These are phyloP conservation scores for Dothistroma septosporum DNA, from an alignment of 2,329 filamentous ascomycete genomes.

Conservation along the genomic window DNA sequence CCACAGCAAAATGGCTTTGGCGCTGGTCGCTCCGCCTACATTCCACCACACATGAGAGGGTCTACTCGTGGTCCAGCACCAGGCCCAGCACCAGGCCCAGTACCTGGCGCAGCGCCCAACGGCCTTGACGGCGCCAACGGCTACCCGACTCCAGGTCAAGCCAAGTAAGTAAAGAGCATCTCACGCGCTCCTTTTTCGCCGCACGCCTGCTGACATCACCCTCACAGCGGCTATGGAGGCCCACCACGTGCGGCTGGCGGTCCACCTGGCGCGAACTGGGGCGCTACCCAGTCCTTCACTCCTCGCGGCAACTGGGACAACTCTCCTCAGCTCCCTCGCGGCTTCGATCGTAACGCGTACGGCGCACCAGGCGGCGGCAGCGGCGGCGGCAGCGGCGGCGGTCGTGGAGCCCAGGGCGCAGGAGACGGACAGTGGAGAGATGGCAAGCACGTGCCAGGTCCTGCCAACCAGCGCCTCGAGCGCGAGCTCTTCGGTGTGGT, in stretches of 20 bases:
- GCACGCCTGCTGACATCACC: conserved; percentile 21
- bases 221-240: conserved; percentile 45
- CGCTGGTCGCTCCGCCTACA: conserved; percentile 66
- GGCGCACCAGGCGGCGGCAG: conserved; percentile 49
- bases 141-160: conserved; percentile 37
- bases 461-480: conserved; percentile 82
- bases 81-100: conserved; percentile 36
- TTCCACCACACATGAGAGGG: conserved; percentile 76
- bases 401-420: conserved; percentile 66
- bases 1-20: conserved; percentile 45
- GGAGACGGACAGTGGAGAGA: conserved; percentile 96
- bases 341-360: conserved; percentile 62
- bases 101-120: conserved; percentile 23
- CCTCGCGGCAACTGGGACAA: conserved; percentile 45
- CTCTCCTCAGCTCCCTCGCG: conserved; percentile 36
- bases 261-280: conserved; percentile 46
- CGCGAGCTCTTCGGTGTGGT: conserved; percentile 89
- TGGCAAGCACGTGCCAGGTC: conserved; percentile 91
- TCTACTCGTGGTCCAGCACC: conserved; percentile 36
- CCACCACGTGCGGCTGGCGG: conserved; percentile 18
- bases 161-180: conserved; percentile 22
- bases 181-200: neutral
- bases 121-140: conserved; percentile 51
- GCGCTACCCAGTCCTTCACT: conserved; percentile 53
- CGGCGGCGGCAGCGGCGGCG: conserved; percentile 46